A percentile compares a stretch with the other conserved stretches of the same genome.
phyloP scores from a whole-genome alignment of 352 stramenopile genomes.

The Globisporangium perplexum region DNA sequence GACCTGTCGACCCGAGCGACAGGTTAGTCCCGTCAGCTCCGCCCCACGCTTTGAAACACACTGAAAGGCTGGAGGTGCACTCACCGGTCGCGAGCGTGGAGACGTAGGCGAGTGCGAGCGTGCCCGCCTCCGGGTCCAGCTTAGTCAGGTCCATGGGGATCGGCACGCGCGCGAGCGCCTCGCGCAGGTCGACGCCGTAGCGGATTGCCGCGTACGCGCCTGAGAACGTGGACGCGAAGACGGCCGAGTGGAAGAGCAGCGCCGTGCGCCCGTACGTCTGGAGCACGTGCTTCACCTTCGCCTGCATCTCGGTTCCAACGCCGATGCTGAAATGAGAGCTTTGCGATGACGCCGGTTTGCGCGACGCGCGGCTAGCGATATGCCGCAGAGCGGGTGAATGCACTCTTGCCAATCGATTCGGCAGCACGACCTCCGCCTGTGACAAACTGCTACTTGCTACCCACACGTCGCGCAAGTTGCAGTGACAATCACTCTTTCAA shows the following conservation, averaged over 20 bases:
- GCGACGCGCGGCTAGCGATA: neutral
- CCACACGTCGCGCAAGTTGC: neutral
- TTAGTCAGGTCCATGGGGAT: conserved; percentile 60
- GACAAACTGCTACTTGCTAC: neutral
- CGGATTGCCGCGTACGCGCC: conserved; percentile 70
- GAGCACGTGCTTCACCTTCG: conserved; percentile 66
- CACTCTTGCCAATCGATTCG: neutral
- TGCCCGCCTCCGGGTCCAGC: conserved; percentile 64
- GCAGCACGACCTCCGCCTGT: neutral
- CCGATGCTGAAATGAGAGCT: neutral
- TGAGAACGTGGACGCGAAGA: conserved; percentile 94
- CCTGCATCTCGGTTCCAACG: conserved; percentile 39
- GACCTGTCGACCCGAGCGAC: too few relatives aligned
- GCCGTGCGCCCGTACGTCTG: conserved; percentile 94
- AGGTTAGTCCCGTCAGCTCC: neutral
- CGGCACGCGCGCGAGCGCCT: conserved; percentile 45
- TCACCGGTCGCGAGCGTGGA: conserved; percentile 84
- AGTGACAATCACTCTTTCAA: conserved; percentile 1
- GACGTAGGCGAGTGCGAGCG: conserved; percentile 89
- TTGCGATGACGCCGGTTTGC: neutral
- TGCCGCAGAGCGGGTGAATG: neutral
- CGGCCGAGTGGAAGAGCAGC: conserved; percentile 89
- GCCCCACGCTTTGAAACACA: too few relatives aligned
- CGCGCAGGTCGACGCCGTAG: conserved; percentile 57
- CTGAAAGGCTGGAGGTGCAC: neutral